These are phyloP conservation scores for Claviceps lovelessii DNA, from an alignment of 2,329 filamentous ascomycete species.

Conservation along the genomic window DNA sequence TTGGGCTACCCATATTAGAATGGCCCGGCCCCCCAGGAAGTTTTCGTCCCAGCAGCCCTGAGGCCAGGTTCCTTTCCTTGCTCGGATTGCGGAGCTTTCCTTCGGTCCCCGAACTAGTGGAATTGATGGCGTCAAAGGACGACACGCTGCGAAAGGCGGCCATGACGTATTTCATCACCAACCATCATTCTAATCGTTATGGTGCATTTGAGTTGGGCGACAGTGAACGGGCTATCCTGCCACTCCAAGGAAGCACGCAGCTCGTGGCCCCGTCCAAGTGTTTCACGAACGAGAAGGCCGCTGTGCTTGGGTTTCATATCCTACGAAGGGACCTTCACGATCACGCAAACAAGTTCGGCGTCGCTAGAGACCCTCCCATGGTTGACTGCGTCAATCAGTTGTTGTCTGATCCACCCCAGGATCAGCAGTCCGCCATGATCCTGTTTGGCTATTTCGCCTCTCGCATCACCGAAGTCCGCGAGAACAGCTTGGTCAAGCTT, in stretches of 20 bases:
- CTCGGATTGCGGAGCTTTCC: conserved; percentile 66
- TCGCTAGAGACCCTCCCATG: conserved; percentile 68
- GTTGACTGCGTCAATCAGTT: conserved; percentile 61
- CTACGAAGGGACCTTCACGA: conserved; percentile 60
- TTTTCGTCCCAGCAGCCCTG: conserved; percentile 49
- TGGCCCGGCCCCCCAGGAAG: conserved; percentile 58
- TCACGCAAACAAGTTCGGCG: conserved; percentile 75
- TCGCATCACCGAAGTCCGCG: conserved; percentile 58
- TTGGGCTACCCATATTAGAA: conserved; percentile 63
- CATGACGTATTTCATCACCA: conserved; percentile 68
- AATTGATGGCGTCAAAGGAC: conserved; percentile 57
- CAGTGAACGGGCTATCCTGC: conserved; percentile 49
- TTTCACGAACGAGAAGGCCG: conserved; percentile 65
- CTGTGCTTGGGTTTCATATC: conserved; percentile 68
- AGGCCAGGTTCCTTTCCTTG: conserved; percentile 57
- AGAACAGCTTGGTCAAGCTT: conserved; percentile 44
- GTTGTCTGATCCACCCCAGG: conserved; percentile 55
- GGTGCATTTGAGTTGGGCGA: conserved; percentile 43
- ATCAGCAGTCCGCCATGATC: conserved; percentile 48
- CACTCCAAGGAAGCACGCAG: conserved; percentile 52
- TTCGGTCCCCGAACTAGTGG: conserved; percentile 56
- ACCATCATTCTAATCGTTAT: conserved; percentile 69
- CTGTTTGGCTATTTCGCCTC: conserved; percentile 75
- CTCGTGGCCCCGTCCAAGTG: conserved; percentile 63
- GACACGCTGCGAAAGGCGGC: conserved; percentile 48